Evolutionary conservation across 768 basidiomycete species (phyloP), one percentile per base, ranked within the genome.

Genomic region (Phaeotremella fagi): DNA sequence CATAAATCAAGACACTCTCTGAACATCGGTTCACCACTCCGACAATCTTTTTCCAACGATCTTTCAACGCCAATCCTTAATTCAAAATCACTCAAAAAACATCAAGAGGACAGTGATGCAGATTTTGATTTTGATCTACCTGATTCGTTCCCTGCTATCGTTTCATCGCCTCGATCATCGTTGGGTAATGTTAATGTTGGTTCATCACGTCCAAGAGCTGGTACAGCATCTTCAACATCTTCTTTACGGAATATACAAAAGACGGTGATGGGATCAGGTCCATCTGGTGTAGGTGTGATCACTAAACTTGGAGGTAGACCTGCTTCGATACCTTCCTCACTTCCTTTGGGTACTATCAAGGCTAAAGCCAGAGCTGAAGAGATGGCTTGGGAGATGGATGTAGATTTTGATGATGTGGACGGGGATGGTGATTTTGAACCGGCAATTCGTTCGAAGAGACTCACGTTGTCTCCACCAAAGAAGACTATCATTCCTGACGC

Each of bases 271-370:
- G 63, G 64, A 3, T 31, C 45, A 28, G 61, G 67, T 4, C 64
- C 64, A 9, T 50, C 57, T 25, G 67, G 67, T 1, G 42, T 68
- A 3, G 67, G 67, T 1, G 61, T 59, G 1, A 60, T 69, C 46
- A 69, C 63, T 24, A 49, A 54, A n/a, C 52, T 69, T 1, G 59
- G 59, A 3, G 5, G 41, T 28, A 38, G 20, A 6, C 43, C 6
- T 7, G 12, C 38, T 41, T 41, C 38, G 22, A 7, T 20, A 7
- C 12, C 12, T 47, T 23, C 25, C 29, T 15, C 31, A 27, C 3
- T 51, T 16, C 43, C 48, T 23, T 18, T 24, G 7, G 54, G 52
- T 3, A 60, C 52, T 11, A 37, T 59, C 42, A 60, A 54, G 41
- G 52, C 60, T n/a, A 33, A 43, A 25, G 49, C 57, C 6, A 51